A percentile compares a stretch with the other conserved stretches of the same genome.
phyloP scores from a whole-genome alignment of 768 basidiomycete species.

The Chalciporus chontae region DNA sequence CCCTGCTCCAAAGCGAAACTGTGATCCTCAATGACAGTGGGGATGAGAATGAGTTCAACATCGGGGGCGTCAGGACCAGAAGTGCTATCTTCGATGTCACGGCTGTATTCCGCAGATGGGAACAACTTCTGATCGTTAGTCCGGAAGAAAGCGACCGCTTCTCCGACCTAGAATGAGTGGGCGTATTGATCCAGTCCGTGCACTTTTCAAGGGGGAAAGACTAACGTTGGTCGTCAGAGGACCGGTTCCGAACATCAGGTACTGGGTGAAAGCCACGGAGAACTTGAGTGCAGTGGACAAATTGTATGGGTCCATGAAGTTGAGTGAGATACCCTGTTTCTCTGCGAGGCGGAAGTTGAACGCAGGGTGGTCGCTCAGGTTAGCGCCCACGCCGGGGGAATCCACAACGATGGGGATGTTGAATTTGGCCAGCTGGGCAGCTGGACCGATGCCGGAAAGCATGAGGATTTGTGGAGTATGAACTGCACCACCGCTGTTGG shows the following conservation, averaged over 20 bases:
- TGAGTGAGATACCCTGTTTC: slow-evolving; percentile 42
- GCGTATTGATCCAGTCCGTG: background rate
- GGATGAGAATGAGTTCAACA: slow-evolving; percentile 23
- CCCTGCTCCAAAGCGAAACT: background rate
- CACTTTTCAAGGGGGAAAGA: no score
- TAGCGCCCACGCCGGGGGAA: slow-evolving; percentile 69
- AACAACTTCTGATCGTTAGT: slow-evolving; percentile 31
- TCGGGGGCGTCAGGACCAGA: slow-evolving; percentile 31
- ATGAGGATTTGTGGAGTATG: slow-evolving; percentile 67
- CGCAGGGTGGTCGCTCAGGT: slow-evolving; percentile 68
- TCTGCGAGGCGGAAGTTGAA: slow-evolving; percentile 53
- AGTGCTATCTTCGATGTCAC: slow-evolving; percentile 27
- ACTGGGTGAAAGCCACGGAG: slow-evolving; percentile 37
- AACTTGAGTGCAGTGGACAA: slow-evolving; percentile 22
- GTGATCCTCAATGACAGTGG: background rate
- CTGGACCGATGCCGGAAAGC: slow-evolving; percentile 76
- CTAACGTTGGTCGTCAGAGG: slow-evolving; percentile 52
- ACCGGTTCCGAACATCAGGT: slow-evolving; percentile 44
- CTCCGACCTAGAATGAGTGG: slow-evolving; percentile 22
- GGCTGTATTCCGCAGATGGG: slow-evolving; percentile 26
- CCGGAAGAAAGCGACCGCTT: slow-evolving; percentile 31
- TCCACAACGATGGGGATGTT: slow-evolving; percentile 56
- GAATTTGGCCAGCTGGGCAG: slow-evolving; percentile 47
- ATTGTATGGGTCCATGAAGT: slow-evolving; percentile 33
- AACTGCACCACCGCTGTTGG: slow-evolving; percentile 52